Evolutionary conservation across 208 protist species (phyloP).

Genomic region (Leishmania turanica): DNA sequence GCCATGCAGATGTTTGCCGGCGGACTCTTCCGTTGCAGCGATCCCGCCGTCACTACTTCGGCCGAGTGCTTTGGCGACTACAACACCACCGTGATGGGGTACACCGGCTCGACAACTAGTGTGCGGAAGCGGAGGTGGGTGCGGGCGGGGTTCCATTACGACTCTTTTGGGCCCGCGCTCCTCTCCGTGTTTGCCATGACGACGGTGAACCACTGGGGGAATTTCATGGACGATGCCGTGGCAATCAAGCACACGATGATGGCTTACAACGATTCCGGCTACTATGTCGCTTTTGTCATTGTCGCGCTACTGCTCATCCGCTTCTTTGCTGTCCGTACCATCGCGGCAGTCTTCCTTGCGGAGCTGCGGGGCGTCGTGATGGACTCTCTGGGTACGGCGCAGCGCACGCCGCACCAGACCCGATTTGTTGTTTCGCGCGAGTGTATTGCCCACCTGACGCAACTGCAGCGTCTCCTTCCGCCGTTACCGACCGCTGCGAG

Average conservation of each 20-base stretch:
- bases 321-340: constrained; percentile 31
- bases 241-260: constrained; percentile 13
- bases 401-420: constrained; percentile 16
- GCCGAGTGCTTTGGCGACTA: constrained; percentile 26
- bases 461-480: constrained; percentile 8
- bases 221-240: constrained; percentile 58
- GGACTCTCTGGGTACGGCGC: constrained; percentile 4
- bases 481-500: constrained; percentile 15
- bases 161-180: constrained; percentile 59
- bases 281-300: constrained; percentile 47
- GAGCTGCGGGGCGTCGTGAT: constrained; percentile 20
- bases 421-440: constrained; percentile 22
- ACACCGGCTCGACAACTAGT: constrained; percentile 5
- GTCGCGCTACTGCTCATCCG: constrained; percentile 39
- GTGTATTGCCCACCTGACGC: constrained; percentile 23
- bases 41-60: constrained; percentile 13
- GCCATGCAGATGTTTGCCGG: constrained; percentile 63
- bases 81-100: constrained; percentile 13
- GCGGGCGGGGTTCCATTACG: constrained; percentile 38
- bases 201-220: constrained; percentile 50
- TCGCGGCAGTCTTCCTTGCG: constrained; percentile 38
- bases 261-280: constrained; percentile 33
- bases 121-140: constrained; percentile 24
- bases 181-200: constrained; percentile 62
- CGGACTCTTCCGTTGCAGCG: constrained; percentile 45